A percentile compares a stretch with the other conserved stretches of the same genome.
phyloP scores from a whole-genome alignment of 257 asterid genomes.

The Solanum pennellii region DNA sequence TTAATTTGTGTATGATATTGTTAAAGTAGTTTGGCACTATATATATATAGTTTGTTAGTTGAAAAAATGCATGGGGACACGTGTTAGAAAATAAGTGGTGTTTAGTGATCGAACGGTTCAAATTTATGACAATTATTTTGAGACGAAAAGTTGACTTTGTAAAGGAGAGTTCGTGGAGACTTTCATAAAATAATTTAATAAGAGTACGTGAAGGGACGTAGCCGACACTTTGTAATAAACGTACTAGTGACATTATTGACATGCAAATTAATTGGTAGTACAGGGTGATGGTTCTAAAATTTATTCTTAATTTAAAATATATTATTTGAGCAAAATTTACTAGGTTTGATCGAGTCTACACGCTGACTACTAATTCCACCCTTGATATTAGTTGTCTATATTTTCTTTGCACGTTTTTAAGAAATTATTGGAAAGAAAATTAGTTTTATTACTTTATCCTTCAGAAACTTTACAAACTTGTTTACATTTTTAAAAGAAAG shows the following conservation, averaged over 20 bases:
- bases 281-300: too few species aligned
- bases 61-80: slow-evolving; percentile 7
- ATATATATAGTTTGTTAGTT: slow-evolving; percentile 6
- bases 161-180: slow-evolving; percentile 12
- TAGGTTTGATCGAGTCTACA: too few species aligned
- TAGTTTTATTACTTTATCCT: too few species aligned
- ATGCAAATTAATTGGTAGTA: background rate
- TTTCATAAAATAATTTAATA: background rate
- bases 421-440: too few species aligned
- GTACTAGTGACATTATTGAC: slow-evolving; percentile 3
- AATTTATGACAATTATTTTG: slow-evolving; percentile 4
- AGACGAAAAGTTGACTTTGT: background rate
- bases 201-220: slow-evolving; percentile 22
- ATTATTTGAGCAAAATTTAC: too few species aligned
- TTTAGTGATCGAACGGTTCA: background rate
- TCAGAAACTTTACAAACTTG: too few species aligned
- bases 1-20: background rate
- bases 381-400: too few species aligned
- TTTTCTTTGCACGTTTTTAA: too few species aligned
- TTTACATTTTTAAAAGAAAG: too few species aligned
- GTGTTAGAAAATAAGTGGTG: slow-evolving; percentile 14
- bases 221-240: slow-evolving; percentile 36
- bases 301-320: too few species aligned
- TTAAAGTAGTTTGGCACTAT: background rate
- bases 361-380: too few species aligned